These are phyloP conservation scores for Bipolaris bicolor DNA, from an alignment of 2,329 filamentous ascomycete genomes.

Conservation along the genomic window DNA sequence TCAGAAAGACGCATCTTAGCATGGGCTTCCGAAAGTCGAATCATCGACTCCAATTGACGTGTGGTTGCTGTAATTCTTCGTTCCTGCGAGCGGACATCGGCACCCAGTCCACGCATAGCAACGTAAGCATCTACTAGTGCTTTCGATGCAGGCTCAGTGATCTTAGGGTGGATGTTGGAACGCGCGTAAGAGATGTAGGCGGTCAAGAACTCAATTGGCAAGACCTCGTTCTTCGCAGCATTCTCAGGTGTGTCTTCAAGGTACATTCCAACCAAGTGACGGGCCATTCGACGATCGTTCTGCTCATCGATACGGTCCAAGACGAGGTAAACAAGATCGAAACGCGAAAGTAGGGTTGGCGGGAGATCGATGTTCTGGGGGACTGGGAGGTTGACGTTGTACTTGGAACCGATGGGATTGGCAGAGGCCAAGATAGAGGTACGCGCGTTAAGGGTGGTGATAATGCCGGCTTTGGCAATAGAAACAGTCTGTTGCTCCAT, in stretches of 20 bases:
- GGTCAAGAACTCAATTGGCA: slow-evolving; percentile 90
- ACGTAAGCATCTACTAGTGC: slow-evolving; percentile 89
- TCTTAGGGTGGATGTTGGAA: slow-evolving; percentile 78
- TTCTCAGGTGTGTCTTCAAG: slow-evolving; percentile 92
- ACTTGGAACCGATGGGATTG: slow-evolving; percentile 97
- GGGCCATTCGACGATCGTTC: slow-evolving; percentile 83
- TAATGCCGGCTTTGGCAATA: slow-evolving; percentile 79
- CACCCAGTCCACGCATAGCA: slow-evolving; percentile 89
- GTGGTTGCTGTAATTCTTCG: slow-evolving; percentile 98
- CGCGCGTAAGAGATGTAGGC: slow-evolving; percentile 97
- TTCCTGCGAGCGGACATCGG: slow-evolving; percentile 74
- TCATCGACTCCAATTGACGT: slow-evolving; percentile 96
- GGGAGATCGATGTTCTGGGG: slow-evolving; percentile 98
- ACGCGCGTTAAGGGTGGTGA: slow-evolving; percentile 88
- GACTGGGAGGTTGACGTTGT: slow-evolving; percentile 93
- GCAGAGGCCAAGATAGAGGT: slow-evolving; percentile 96
- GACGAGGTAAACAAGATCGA: slow-evolving; percentile 95
- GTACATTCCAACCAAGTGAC: slow-evolving; percentile 95
- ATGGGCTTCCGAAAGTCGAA: slow-evolving; percentile 92
- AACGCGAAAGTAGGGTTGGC: slow-evolving; percentile 91
- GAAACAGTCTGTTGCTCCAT: slow-evolving; percentile 84
- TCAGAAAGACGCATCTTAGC: slow-evolving; percentile 92
- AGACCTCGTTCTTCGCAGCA: slow-evolving; percentile 76
- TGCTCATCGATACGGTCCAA: slow-evolving; percentile 93
- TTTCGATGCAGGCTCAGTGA: slow-evolving; percentile 79